phyloP scores from a whole-genome alignment of 2,329 filamentous ascomycete genomes.

The Verticillium tricorpus region DNA sequence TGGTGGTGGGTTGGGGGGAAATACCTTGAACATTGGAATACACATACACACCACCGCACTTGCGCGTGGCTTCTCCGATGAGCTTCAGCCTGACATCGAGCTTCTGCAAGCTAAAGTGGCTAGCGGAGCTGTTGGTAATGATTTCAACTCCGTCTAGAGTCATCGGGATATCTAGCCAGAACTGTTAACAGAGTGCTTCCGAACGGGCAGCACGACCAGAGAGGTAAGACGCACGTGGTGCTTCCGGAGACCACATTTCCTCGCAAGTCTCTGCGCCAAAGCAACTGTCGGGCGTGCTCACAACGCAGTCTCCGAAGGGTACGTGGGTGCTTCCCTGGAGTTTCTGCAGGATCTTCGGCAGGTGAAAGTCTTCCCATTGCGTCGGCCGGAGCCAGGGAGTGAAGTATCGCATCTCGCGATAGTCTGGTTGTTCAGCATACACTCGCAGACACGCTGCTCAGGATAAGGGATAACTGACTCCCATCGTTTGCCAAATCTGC shows the following conservation, averaged over 20 bases:
- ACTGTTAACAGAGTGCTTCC: not conserved
- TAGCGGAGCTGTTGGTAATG: constrained; percentile 65
- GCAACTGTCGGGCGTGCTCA: constrained; percentile 55
- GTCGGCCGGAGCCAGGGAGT: constrained; percentile 57
- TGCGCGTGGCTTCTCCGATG: constrained; percentile 59
- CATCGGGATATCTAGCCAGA: constrained; percentile 1
- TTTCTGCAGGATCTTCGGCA: constrained; percentile 55
- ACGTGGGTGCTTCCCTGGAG: constrained; percentile 43
- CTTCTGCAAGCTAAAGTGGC: constrained; percentile 58
- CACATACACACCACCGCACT: constrained; percentile 35
- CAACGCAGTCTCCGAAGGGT: constrained; percentile 64
- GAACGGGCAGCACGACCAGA: not conserved
- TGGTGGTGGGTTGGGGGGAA: too few species aligned
- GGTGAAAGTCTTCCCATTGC: constrained; percentile 59
- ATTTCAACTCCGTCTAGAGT: constrained; percentile 69
- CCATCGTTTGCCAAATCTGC: constrained; percentile 62
- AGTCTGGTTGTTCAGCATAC: constrained; percentile 34
- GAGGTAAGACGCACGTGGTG: constrained; percentile 11
- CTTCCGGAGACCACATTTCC: constrained; percentile 57
- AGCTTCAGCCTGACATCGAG: constrained; percentile 58
- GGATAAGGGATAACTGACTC: not conserved
- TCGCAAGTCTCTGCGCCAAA: constrained; percentile 59
- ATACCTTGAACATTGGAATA: constrained; percentile 48
- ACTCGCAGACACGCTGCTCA: not conserved
- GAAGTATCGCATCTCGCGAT: constrained; percentile 58